Conservation (phyloP, 306 rosid species). For the Acmispon strigosus region DNA sequence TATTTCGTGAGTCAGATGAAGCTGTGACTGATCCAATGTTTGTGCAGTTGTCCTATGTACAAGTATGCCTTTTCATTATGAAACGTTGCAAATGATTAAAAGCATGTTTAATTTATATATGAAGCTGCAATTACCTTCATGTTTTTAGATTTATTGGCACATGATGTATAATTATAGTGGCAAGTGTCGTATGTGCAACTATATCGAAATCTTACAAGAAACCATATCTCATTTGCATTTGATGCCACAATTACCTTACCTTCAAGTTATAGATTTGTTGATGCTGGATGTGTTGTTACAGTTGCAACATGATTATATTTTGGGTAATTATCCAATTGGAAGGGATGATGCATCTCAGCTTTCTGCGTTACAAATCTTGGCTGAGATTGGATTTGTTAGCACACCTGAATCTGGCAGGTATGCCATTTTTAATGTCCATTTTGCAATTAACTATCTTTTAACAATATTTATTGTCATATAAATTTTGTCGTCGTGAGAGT, state of each 20-base stretch:
- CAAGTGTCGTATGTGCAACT: constrained; percentile 73
- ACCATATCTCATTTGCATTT: neutral
- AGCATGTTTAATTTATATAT: constrained; percentile 12
- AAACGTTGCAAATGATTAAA: constrained; percentile 15
- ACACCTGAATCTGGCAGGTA: constrained; percentile 80
- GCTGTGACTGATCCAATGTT: constrained; percentile 91
- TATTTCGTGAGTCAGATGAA: constrained; percentile 93
- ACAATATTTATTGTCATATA: constrained; percentile 1
- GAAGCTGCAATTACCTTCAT: constrained; percentile 14
- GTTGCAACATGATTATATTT: constrained; percentile 94
- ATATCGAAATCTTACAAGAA: constrained; percentile 13
- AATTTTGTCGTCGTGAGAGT: neutral
- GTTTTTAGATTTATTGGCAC: constrained; percentile 4
- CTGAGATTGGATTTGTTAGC: constrained; percentile 66
- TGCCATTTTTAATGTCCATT: constrained; percentile 19
- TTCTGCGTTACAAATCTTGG: constrained; percentile 88
- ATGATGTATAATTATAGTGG: neutral
- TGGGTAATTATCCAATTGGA: constrained; percentile 97
- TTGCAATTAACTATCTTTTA: constrained; percentile 17
- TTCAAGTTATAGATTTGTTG: constrained; percentile 1
- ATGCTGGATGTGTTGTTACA: constrained; percentile 37
- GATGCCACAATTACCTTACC: neutral
- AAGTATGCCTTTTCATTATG: constrained; percentile 45
- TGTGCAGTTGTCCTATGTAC: constrained; percentile 84
- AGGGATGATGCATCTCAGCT: constrained; percentile 95